These are phyloP conservation scores for Tetrahymena thermophila DNA, from an alignment of 73 alveolate species.

Conservation along the genomic window DNA sequence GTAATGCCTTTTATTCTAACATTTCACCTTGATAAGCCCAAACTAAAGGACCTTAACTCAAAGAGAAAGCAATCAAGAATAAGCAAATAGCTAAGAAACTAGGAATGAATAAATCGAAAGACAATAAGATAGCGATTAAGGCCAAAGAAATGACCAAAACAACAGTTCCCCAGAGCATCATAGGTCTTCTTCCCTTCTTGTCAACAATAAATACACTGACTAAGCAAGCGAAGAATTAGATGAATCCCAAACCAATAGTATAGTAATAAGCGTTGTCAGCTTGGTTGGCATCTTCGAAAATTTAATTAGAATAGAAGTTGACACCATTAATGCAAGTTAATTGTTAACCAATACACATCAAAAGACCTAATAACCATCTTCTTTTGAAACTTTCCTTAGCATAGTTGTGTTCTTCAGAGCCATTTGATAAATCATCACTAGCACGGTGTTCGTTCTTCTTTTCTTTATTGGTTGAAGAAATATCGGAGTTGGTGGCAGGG, in stretches of 20 bases:
- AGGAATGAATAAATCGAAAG: neutral
- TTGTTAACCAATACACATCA: neutral
- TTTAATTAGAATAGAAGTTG: neutral
- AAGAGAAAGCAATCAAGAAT: neutral
- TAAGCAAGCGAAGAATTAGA: neutral
- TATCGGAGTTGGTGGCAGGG: neutral
- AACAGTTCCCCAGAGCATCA: neutral
- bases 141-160: neutral
- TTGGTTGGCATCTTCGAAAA: neutral
- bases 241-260: neutral
- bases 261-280: neutral
- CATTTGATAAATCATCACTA: neutral
- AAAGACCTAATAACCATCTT: neutral
- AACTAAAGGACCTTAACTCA: neutral
- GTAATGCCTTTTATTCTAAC: neutral
- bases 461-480: neutral
- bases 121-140: neutral
- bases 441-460: neutral
- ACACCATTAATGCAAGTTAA: neutral
- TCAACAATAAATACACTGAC: neutral
- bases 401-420: neutral
- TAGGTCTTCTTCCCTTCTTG: neutral
- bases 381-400: neutral
- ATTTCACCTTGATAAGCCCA: constrained; percentile 1
- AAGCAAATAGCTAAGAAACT: neutral